Base-by-base conservation (phyloP, 768 basidiomycete species). In the Naganishia vishniacii region DNA sequence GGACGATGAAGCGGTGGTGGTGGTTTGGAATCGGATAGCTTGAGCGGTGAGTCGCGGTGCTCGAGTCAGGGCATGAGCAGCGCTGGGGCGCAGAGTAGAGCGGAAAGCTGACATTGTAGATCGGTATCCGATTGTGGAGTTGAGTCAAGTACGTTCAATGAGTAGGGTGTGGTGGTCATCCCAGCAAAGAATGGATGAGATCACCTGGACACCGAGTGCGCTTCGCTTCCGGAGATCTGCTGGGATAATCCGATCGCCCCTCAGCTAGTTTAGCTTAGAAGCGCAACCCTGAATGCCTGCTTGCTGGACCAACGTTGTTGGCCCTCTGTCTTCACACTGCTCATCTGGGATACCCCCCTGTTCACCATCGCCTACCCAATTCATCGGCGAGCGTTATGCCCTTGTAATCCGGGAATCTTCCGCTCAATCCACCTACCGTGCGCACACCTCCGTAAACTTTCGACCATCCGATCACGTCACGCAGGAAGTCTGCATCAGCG, bases 1-100 rank as follows among this genome's bases (percentile, higher is more conserved):
- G 20, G 70, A 51, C 12, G 69, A 44, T 25, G 69, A 34, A 8
- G 68, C 49, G 15, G 64, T 41, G 4, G 67, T 42, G 25, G 62
- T 63, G 40, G 65, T 37, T 26, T 65, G 37, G 20, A 47, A 51
- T 51, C 65, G 65, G 28, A 63, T 28, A 13, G 42, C 25, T 31
- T 41, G 26, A 47, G 16, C 16, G 13, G 48, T 40, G 25, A 37
- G 34, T 29, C 31, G 62, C n/a, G 16, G 53, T 18, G 25, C n/a
- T 45, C 40, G 40, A 41, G 48, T 25, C 7, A 56, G 32, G 37
- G 53, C 53, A 7, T 56, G 28, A 23, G 32, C 18, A 2, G 48
- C 31, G 42, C 62, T 31, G 1, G 62, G 48, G 13, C 62, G 62
- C 13, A 63, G 40, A 23, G 41, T 5, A 5, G 62, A 16, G 11